A percentile compares a stretch with the other conserved stretches of the same genome.
Evolutionary conservation across 2,329 filamentous ascomycete species (phyloP).

Genomic region (Fusarium sulawesiense): DNA sequence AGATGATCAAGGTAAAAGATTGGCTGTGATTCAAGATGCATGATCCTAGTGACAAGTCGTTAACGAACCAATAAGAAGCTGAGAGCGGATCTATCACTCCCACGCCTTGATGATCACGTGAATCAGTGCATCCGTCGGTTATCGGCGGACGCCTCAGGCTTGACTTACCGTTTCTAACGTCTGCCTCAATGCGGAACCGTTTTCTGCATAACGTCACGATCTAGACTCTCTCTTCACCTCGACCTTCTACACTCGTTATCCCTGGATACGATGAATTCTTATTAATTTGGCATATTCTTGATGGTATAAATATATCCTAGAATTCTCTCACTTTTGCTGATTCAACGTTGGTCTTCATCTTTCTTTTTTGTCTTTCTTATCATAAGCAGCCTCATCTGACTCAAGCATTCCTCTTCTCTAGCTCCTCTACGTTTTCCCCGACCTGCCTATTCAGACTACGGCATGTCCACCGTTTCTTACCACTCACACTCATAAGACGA

Average conservation of each 20-base stretch:
- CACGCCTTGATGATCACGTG: conserved; percentile 35
- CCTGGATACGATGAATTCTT: background rate
- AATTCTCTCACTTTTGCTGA: background rate
- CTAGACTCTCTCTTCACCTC: background rate
- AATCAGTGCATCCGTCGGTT: background rate
- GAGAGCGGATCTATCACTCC: background rate
- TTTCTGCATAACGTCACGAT: conserved; percentile 22
- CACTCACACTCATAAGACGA: background rate
- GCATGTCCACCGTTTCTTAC: conserved; percentile 20
- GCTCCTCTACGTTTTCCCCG: conserved; percentile 16
- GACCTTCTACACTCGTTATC: background rate
- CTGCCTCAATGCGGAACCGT: conserved; percentile 19
- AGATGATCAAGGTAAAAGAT: conserved; percentile 33
- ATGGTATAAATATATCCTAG: background rate
- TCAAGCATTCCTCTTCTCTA: conserved; percentile 12
- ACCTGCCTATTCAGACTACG: conserved; percentile 40
- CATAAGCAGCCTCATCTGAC: conserved; percentile 11
- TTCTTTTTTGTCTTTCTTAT: background rate
- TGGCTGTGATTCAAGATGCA: conserved; percentile 28
- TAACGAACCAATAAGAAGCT: conserved; percentile 28
- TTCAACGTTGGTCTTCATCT: background rate
- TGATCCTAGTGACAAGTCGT: conserved; percentile 31
- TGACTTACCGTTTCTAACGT: conserved; percentile 30
- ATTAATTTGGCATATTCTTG: background rate
- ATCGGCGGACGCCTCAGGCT: background rate